Percentiles rank a stretch among this genome's conserved stretches.
Conservation (phyloP, 2,329 filamentous ascomycete species). For the Emmonsiellopsis sp. region DNA sequence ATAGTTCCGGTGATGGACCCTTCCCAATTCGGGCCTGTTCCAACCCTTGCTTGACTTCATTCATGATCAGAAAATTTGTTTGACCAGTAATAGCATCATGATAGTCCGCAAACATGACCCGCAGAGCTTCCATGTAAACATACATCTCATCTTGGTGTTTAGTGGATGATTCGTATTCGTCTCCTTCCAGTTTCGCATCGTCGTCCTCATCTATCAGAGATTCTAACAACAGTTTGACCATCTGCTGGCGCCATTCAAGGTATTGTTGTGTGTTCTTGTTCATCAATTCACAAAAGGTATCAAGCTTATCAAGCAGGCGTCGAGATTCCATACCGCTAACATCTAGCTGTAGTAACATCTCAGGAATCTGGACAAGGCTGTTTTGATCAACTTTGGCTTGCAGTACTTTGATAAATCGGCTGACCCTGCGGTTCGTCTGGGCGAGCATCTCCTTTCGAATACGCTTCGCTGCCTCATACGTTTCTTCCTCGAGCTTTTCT, state of each 20-base stretch:
- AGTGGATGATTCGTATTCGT: conserved; percentile 83
- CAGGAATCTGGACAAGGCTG: conserved; percentile 53
- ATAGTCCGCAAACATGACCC: conserved; percentile 68
- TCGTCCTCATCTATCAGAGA: conserved; percentile 78
- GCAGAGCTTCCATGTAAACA: conserved; percentile 70
- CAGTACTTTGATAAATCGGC: conserved; percentile 56
- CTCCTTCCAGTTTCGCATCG: conserved; percentile 65
- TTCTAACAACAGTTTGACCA: conserved; percentile 61
- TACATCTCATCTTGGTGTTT: conserved; percentile 82
- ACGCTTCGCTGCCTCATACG: conserved; percentile 68
- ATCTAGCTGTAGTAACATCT: conserved; percentile 43
- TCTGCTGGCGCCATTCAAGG: conserved; percentile 63
- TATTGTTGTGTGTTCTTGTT: conserved; percentile 64
- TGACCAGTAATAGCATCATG: conserved; percentile 67
- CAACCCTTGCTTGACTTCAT: conserved; percentile 59
- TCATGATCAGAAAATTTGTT: conserved; percentile 61
- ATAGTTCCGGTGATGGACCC: conserved; percentile 62
- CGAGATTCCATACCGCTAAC: conserved; percentile 64
- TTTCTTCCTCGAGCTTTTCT: conserved; percentile 60
- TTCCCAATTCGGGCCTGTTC: conserved; percentile 51
- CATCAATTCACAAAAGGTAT: conserved; percentile 54
- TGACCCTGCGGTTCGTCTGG: conserved; percentile 49
- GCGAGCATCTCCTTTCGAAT: conserved; percentile 70
- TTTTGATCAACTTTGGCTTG: conserved; percentile 43
- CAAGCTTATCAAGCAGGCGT: conserved; percentile 55